Evolutionary conservation across 371 early-diverging fungal genomes (phyloP).

Genomic region (Apophysomyces elegans): DNA sequence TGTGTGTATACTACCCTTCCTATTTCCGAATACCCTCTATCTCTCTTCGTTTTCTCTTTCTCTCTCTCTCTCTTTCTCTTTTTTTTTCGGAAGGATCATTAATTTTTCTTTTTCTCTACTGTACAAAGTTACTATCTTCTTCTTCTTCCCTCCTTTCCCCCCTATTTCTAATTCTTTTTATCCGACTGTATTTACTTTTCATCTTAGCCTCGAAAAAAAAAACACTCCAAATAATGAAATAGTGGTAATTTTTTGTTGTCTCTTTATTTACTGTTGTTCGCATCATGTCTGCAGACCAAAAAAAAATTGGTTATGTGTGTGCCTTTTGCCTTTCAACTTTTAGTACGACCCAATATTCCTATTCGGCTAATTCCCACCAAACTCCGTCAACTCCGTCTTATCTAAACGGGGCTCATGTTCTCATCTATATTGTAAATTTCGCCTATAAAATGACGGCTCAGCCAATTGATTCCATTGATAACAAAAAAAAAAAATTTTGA

Average conservation of each 20-base stretch:
- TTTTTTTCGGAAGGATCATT: background rate
- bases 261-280: background rate
- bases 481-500: background rate
- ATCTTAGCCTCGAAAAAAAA: background rate
- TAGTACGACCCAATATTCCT: too few species aligned
- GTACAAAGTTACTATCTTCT: conserved; percentile 4
- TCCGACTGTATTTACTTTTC: conserved; percentile 6
- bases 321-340: too few species aligned
- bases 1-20: too few species aligned
- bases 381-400: too few species aligned
- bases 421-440: too few species aligned
- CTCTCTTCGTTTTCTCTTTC: too few species aligned
- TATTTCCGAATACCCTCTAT: too few species aligned
- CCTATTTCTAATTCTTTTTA: too few species aligned
- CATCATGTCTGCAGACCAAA: too few species aligned
- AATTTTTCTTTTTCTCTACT: conserved; percentile 4
- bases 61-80: background rate
- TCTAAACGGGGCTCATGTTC: too few species aligned
- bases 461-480: background rate
- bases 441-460: background rate
- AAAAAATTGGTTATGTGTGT: too few species aligned
- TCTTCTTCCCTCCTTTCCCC: background rate
- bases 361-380: too few species aligned
- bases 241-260: background rate
- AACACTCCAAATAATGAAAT: background rate